A percentile compares a stretch with the other conserved stretches of the same genome.
Conservation (phyloP, 2,329 filamentous ascomycete species). For the Ambrosiella cleistominuta region DNA sequence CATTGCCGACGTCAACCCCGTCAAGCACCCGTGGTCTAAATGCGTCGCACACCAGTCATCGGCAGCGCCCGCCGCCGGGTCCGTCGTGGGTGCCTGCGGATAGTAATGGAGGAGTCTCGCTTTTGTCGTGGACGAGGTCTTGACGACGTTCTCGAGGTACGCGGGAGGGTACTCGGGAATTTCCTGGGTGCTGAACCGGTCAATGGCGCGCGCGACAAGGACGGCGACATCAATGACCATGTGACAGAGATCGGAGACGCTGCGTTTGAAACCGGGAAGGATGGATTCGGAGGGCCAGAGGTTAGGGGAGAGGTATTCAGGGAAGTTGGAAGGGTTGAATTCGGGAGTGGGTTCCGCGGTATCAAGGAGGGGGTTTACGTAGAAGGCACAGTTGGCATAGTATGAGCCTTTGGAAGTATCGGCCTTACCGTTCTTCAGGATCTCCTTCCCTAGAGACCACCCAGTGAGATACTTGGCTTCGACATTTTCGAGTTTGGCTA, state of each 20-base stretch:
- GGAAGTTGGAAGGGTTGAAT: constrained; percentile 46
- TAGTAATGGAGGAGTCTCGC: constrained; percentile 88
- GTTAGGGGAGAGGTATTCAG: constrained; percentile 80
- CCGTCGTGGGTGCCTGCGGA: constrained; percentile 33
- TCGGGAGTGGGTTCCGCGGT: constrained; percentile 41
- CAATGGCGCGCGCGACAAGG: constrained; percentile 78
- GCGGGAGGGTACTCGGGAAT: constrained; percentile 58
- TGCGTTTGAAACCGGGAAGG: constrained; percentile 57
- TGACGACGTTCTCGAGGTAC: constrained; percentile 76
- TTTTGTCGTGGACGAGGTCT: constrained; percentile 73
- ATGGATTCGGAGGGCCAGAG: constrained; percentile 59
- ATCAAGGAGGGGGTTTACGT: constrained; percentile 44
- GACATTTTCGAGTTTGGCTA: constrained; percentile 40
- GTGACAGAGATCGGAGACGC: constrained; percentile 57
- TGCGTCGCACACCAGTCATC: constrained; percentile 93
- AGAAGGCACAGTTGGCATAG: constrained; percentile 71
- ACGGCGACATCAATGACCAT: constrained; percentile 81
- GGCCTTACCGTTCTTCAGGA: constrained; percentile 57
- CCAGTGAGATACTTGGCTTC: constrained; percentile 49
- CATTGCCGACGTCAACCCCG: constrained; percentile 87
- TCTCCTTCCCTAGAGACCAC: constrained; percentile 72
- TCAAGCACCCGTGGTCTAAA: constrained; percentile 83
- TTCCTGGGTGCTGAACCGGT: constrained; percentile 64
- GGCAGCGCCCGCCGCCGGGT: constrained; percentile 30
- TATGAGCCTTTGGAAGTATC: constrained; percentile 71